These are phyloP conservation scores for Monosporozyma aerobia DNA, from an alignment of 805 yeast genomes.

Conservation along the genomic window DNA sequence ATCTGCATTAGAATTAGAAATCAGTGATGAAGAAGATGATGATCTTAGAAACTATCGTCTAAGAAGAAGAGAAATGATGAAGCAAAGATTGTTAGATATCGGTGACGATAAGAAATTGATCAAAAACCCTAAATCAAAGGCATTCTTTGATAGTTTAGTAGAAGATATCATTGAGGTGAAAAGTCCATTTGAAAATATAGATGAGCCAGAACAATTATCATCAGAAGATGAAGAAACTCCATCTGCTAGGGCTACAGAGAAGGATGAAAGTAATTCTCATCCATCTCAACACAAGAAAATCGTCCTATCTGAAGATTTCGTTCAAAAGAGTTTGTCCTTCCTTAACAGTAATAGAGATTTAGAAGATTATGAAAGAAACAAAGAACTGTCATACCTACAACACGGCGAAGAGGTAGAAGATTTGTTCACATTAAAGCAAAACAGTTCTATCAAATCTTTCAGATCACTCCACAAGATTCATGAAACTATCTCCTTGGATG, in stretches of 20 bases:
- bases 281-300: slow-evolving; percentile 22
- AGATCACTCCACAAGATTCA: slow-evolving; percentile 4
- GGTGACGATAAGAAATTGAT: slow-evolving; percentile 36
- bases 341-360: slow-evolving; percentile 31
- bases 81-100: slow-evolving; percentile 37
- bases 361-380: slow-evolving; percentile 26
- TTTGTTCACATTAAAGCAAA: slow-evolving; percentile 37
- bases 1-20: slow-evolving; percentile 48
- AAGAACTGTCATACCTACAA: slow-evolving; percentile 20
- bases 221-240: slow-evolving; percentile 2
- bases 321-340: slow-evolving; percentile 48
- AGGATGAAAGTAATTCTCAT: slow-evolving; percentile 15
- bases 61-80: slow-evolving; percentile 41
- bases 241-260: slow-evolving; percentile 8
- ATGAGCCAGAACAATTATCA: slow-evolving; percentile 4
- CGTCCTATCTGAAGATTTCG: slow-evolving; percentile 44
- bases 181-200: slow-evolving; percentile 27
- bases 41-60: slow-evolving; percentile 30
- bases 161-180: slow-evolving; percentile 34
- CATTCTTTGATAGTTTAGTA: slow-evolving; percentile 58
- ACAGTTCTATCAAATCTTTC: slow-evolving; percentile 30
- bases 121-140: slow-evolving; percentile 48
- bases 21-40: slow-evolving; percentile 65
- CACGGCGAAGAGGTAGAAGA: slow-evolving; percentile 34
- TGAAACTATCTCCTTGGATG: slow-evolving; percentile 1